phyloP scores from a whole-genome alignment of 1,139 yeast species.

The Debaryomyces sp. region DNA sequence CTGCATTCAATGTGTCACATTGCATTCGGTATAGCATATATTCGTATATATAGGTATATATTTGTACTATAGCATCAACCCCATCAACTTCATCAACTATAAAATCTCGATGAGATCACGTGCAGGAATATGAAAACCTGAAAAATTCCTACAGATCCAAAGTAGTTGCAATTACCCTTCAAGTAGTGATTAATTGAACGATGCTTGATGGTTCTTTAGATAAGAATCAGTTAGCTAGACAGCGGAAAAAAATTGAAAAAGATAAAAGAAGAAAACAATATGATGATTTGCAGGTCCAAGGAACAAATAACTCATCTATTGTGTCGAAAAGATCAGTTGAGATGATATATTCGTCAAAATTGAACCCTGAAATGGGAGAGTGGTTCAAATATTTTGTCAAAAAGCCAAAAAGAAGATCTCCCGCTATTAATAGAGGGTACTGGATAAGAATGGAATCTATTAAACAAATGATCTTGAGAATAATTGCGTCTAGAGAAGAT shows the following conservation, averaged over 20 bases:
- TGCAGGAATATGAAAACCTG: neutral
- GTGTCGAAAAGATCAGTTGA: conserved; percentile 85
- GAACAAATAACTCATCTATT: conserved; percentile 81
- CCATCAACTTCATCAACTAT: neutral
- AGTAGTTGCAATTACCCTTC: neutral
- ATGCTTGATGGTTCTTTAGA: conserved; percentile 9
- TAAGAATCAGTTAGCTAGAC: conserved; percentile 25
- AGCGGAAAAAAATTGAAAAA: conserved; percentile 48
- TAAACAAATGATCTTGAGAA: conserved; percentile 50
- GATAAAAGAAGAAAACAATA: conserved; percentile 50
- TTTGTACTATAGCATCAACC: conserved; percentile 4
- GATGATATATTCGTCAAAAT: conserved; percentile 51
- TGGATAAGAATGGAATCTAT: conserved; percentile 82
- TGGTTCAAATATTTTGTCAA: conserved; percentile 72
- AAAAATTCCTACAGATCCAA: neutral
- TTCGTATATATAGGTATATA: neutral
- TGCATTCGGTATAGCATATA: neutral
- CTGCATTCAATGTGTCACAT: neutral
- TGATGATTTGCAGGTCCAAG: conserved; percentile 71
- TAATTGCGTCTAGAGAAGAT: conserved; percentile 29
- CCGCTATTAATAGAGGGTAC: conserved; percentile 81
- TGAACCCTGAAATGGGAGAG: conserved; percentile 45
- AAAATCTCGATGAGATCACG: neutral
- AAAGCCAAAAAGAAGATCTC: conserved; percentile 70
- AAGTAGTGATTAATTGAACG: neutral